A percentile compares a stretch with the other conserved stretches of the same genome.
Evolutionary conservation across 2,329 filamentous ascomycete species (phyloP).

Genomic region (Coniella vitis): DNA sequence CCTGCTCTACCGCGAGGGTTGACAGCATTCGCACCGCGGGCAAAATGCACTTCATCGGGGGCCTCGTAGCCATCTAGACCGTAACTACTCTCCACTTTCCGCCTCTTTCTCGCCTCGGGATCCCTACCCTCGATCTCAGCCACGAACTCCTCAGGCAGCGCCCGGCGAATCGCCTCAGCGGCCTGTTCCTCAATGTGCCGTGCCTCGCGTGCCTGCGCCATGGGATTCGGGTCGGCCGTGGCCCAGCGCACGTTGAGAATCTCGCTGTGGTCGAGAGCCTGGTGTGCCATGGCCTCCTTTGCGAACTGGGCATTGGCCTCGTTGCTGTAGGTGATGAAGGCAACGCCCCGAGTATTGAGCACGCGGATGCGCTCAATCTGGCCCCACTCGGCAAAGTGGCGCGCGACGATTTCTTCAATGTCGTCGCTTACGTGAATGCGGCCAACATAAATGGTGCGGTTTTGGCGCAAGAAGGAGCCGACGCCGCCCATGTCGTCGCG

Average conservation of each 20-base stretch:
- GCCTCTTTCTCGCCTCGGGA: slow-evolving; percentile 76
- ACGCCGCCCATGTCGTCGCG: slow-evolving; percentile 97
- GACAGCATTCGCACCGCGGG: slow-evolving; percentile 63
- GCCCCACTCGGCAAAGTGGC: slow-evolving; percentile 97
- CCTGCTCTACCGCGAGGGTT: slow-evolving; percentile 53
- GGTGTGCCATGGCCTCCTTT: slow-evolving; percentile 93
- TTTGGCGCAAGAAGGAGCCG: slow-evolving; percentile 87
- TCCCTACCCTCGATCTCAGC: slow-evolving; percentile 91
- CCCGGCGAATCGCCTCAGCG: slow-evolving; percentile 83
- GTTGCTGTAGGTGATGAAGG: slow-evolving; percentile 90
- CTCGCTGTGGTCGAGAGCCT: slow-evolving; percentile 84
- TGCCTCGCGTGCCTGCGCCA: slow-evolving; percentile 88
- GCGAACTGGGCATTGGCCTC: slow-evolving; percentile 87
- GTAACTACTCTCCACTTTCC: slow-evolving; percentile 84
- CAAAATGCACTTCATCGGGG: slow-evolving; percentile 89
- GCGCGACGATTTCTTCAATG: slow-evolving; percentile 89
- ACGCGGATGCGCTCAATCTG: slow-evolving; percentile 84
- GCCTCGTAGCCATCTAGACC: slow-evolving; percentile 88
- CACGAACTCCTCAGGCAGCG: slow-evolving; percentile 82
- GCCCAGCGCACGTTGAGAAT: slow-evolving; percentile 96
- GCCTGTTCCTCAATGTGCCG: slow-evolving; percentile 89
- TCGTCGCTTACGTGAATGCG: slow-evolving; percentile 94
- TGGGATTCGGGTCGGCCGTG: slow-evolving; percentile 90
- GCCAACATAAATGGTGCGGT: slow-evolving; percentile 88
- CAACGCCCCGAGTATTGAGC: slow-evolving; percentile 81